Evolutionary conservation across 208 protist species (phyloP).

Genomic region (Acanthamoeba divionensis): DNA sequence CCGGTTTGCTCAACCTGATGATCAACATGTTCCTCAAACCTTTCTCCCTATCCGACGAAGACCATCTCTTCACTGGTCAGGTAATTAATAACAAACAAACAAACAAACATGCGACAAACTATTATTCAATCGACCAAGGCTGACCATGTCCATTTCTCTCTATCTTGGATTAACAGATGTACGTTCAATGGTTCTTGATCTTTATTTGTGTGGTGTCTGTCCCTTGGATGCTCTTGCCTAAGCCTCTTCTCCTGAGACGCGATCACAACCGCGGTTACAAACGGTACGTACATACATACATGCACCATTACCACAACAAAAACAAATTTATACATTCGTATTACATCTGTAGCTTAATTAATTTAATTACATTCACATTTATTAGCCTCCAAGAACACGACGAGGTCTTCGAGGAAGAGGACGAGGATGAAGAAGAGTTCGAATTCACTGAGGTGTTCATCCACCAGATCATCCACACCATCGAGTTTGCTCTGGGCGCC

Average conservation of each 20-base stretch:
- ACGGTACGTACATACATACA: not conserved
- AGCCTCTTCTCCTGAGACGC: constrained; percentile 79
- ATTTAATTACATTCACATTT: not conserved
- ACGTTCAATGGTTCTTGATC: constrained; percentile 82
- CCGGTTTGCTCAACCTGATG: constrained; percentile 86
- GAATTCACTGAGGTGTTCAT: constrained; percentile 94
- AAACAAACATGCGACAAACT: no score
- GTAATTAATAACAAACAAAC: no score
- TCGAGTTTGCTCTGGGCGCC: constrained; percentile 97
- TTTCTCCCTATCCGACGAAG: not conserved
- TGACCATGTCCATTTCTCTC: not conserved
- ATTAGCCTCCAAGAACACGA: not conserved
- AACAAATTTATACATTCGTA: not conserved
- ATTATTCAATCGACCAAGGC: no score
- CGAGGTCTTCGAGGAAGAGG: no score
- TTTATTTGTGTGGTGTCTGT: constrained; percentile 83
- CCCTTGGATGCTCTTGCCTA: constrained; percentile 87
- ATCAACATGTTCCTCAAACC: constrained; percentile 92
- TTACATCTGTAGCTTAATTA: not conserved
- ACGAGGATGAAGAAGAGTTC: constrained; percentile 78
- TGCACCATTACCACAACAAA: no score
- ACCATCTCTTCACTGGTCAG: constrained; percentile 57
- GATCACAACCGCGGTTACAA: constrained; percentile 58
- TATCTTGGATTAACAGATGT: constrained; percentile 76
- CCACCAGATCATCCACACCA: constrained; percentile 98